A percentile compares a stretch with the other conserved stretches of the same genome.
Evolutionary conservation across 2,329 filamentous ascomycete genomes (phyloP).

Genomic region (Hortaea werneckii): DNA sequence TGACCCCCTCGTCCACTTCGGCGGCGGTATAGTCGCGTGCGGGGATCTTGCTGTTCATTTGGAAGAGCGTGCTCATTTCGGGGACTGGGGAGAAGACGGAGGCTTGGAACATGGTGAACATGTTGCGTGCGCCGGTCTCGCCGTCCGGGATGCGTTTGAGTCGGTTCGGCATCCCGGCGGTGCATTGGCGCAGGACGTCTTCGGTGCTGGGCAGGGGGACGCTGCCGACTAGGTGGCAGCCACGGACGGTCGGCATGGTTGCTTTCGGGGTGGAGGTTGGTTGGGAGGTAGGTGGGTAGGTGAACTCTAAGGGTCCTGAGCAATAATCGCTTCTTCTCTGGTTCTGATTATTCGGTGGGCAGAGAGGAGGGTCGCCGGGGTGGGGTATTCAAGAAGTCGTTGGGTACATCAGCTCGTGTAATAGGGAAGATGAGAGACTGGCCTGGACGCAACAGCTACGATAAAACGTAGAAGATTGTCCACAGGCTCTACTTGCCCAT

Average conservation of each 20-base stretch:
- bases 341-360: no score
- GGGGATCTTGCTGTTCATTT: slow-evolving; percentile 12
- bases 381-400: no score
- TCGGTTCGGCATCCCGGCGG: slow-evolving; percentile 22
- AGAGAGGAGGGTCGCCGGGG: no score
- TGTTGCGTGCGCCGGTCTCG: slow-evolving; percentile 28
- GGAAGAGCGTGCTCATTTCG: slow-evolving; percentile 14
- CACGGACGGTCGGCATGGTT: slow-evolving; percentile 9
- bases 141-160: slow-evolving; percentile 33
- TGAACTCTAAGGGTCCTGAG: no score
- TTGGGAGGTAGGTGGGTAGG: no score
- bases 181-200: slow-evolving; percentile 24
- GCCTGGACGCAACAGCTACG: no score
- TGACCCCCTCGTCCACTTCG: slow-evolving; percentile 15
- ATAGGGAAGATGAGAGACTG: no score
- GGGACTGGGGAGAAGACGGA: slow-evolving; percentile 20
- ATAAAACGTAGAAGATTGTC: no score
- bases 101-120: slow-evolving; percentile 27
- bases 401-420: no score
- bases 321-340: no score
- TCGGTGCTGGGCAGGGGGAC: slow-evolving; percentile 26
- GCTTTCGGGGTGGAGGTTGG: neutral
- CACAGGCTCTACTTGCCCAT: no score
- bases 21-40: slow-evolving; percentile 10
- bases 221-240: slow-evolving; percentile 29